phyloP scores from a whole-genome alignment of 345 rosid genomes.

The Hibiscus trionum region DNA sequence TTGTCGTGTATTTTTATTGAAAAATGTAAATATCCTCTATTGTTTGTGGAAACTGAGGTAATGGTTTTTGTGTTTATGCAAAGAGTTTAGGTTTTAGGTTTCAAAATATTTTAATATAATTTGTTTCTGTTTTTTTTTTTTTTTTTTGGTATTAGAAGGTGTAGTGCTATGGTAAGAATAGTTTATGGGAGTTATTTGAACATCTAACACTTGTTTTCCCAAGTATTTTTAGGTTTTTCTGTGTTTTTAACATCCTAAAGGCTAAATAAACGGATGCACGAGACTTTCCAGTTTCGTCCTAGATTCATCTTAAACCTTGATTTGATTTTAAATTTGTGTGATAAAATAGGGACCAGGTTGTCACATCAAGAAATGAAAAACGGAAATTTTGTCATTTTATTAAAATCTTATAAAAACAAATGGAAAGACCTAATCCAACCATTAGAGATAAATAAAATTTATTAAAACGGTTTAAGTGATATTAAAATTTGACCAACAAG shows the following conservation, averaged over 20 bases:
- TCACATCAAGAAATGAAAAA: not conserved
- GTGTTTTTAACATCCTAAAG: not conserved
- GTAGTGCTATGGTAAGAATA: too few relatives aligned
- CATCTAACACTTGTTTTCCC: too few relatives aligned
- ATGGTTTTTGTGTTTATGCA: too few relatives aligned
- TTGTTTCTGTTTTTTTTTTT: too few relatives aligned
- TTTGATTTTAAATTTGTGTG: not conserved
- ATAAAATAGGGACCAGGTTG: not conserved
- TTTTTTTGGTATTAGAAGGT: too few relatives aligned
- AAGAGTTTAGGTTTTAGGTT: too few relatives aligned
- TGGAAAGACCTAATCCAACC: slow-evolving; percentile 1
- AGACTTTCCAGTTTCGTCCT: not conserved
- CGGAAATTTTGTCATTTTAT: not conserved
- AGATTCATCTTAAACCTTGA: not conserved
- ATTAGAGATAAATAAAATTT: not conserved
- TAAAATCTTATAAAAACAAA: not conserved
- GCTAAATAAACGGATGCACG: not conserved
- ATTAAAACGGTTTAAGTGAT: not conserved
- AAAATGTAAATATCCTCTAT: too few relatives aligned
- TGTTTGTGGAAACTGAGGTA: too few relatives aligned
- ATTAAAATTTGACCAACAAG: too few relatives aligned
- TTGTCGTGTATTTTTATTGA: too few relatives aligned
- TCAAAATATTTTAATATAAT: too few relatives aligned
- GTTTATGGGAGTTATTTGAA: too few relatives aligned
- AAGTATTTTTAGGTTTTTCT: not conserved